A percentile compares a stretch with the other conserved stretches of the same genome.
These are phyloP conservation scores for Dioszegia aurantiaca DNA, from an alignment of 768 basidiomycete species.

Conservation along the genomic window DNA sequence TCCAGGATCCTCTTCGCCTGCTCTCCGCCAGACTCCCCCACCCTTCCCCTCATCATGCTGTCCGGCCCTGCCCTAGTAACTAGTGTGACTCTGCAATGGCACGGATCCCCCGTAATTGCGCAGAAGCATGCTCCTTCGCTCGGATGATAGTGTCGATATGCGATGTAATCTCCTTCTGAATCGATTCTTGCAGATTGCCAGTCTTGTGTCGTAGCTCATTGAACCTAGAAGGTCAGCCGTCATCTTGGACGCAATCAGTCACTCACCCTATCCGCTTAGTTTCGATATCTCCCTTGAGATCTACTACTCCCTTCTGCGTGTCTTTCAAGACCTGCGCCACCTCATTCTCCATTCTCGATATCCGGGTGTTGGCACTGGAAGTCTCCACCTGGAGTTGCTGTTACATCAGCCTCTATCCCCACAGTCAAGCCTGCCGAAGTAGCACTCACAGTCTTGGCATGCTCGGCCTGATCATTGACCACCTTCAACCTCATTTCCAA, in stretches of 20 bases:
- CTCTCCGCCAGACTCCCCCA: too few species aligned
- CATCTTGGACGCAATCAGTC: background rate
- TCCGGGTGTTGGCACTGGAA: conserved; percentile 36
- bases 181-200: conserved; percentile 30
- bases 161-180: conserved; percentile 31
- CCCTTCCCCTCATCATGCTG: too few species aligned
- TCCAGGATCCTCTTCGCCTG: too few species aligned
- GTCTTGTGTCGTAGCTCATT: conserved; percentile 42
- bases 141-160: conserved; percentile 47
- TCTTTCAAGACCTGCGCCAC: conserved; percentile 43
- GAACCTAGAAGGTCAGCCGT: conserved; percentile 23
- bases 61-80: too few species aligned
- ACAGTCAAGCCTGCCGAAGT: background rate
- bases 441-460: conserved; percentile 42
- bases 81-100: conserved; percentile 43
- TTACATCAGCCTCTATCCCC: background rate
- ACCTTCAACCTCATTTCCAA: conserved; percentile 62
- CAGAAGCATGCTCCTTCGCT: conserved; percentile 45
- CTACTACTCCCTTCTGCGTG: conserved; percentile 48
- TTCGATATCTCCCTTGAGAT: conserved; percentile 39
- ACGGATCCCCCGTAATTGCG: conserved; percentile 36
- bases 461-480: conserved; percentile 41
- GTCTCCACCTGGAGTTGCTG: conserved; percentile 40
- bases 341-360: conserved; percentile 43
- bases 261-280: conserved; percentile 47